phyloP scores from a whole-genome alignment of 441 rosid species.

The Populus trichocarpa region DNA sequence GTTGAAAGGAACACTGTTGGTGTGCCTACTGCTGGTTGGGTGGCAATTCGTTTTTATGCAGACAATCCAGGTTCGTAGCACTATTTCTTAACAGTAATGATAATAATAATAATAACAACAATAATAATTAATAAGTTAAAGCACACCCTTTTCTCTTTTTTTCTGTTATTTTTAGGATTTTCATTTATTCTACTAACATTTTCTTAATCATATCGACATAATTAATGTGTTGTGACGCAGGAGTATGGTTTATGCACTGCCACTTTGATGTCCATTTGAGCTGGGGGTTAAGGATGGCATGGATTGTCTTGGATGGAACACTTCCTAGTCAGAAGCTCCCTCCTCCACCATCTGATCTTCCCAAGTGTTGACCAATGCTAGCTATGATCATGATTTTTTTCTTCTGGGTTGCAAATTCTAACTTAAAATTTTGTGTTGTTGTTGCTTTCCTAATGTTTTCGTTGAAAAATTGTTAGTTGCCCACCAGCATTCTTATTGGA shows the following conservation, averaged over 20 bases:
- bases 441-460: background rate
- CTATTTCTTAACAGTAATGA: background rate
- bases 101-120: background rate
- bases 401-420: background rate
- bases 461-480: background rate
- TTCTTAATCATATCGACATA: no score
- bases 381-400: background rate
- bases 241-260: constrained; percentile 85
- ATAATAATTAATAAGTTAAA: background rate
- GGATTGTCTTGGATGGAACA: constrained; percentile 68
- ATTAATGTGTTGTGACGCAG: constrained; percentile 23
- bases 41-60: constrained; percentile 45
- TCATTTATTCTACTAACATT: background rate
- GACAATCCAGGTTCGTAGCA: constrained; percentile 53
- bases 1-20: constrained; percentile 54
- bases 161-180: background rate
- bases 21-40: constrained; percentile 66
- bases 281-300: constrained; percentile 76
- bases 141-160: no score
- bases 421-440: background rate
- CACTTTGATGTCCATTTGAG: constrained; percentile 69
- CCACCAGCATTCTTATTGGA: no score
- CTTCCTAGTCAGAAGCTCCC: constrained; percentile 65
- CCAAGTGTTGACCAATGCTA: constrained; percentile 51
- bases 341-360: constrained; percentile 78